phyloP scores from a whole-genome alignment of 1,139 yeast species.

The Candida sp. region DNA sequence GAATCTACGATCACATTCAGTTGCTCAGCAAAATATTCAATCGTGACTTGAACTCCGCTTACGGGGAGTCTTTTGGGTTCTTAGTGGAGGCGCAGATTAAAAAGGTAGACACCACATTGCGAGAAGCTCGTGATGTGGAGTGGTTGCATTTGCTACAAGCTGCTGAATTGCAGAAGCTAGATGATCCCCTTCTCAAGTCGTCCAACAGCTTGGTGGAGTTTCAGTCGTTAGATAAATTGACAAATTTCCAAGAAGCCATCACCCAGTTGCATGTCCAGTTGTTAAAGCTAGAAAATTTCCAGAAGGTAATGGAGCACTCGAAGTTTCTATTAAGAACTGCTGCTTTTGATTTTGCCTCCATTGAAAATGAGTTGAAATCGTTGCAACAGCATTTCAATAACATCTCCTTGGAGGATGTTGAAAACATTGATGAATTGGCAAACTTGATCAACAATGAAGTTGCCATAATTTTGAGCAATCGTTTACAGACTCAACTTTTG shows the following conservation, averaged over 20 bases:
- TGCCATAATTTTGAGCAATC: constrained; percentile 28
- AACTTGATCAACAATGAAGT: constrained; percentile 44
- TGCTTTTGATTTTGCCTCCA: constrained; percentile 24
- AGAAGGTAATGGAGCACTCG: constrained; percentile 20
- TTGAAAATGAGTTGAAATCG: constrained; percentile 22
- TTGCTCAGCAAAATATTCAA: constrained; percentile 32
- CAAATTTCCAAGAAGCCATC: constrained; percentile 41
- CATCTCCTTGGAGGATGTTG: constrained; percentile 45
- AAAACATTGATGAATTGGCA: constrained; percentile 41
- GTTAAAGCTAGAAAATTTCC: constrained; percentile 30
- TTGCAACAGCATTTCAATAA: constrained; percentile 49
- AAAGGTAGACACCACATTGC: constrained; percentile 27
- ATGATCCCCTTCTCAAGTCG: constrained; percentile 10
- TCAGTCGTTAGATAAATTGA: constrained; percentile 40
- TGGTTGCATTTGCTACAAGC: constrained; percentile 66
- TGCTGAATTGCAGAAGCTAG: constrained; percentile 37
- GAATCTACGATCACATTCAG: constrained; percentile 49
- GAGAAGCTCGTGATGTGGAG: constrained; percentile 34
- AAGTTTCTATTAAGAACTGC: constrained; percentile 29
- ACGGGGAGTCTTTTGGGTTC: constrained; percentile 42
- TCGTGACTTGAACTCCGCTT: constrained; percentile 19
- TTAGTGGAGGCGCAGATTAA: constrained; percentile 45
- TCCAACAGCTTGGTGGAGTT: constrained; percentile 38
- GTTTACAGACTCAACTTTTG: constrained; percentile 17
- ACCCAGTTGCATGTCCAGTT: constrained; percentile 31